These are phyloP conservation scores for Psilocybe cubensis DNA, from an alignment of 768 basidiomycete genomes.

Conservation along the genomic window DNA sequence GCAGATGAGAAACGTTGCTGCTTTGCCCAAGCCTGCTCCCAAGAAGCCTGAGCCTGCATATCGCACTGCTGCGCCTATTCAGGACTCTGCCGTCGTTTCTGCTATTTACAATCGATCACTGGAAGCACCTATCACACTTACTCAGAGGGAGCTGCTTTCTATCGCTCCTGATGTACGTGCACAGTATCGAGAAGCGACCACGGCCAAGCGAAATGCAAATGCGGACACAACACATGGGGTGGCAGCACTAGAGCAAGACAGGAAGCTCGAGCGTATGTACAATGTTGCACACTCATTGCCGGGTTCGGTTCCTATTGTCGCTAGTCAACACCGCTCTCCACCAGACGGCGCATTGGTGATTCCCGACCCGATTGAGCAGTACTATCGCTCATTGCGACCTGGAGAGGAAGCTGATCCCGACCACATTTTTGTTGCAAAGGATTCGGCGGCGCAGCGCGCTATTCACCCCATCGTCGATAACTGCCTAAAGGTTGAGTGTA, in stretches of 20 bases:
- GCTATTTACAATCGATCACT: slow-evolving; percentile 18
- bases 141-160: slow-evolving; percentile 20
- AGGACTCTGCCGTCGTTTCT: slow-evolving; percentile 15
- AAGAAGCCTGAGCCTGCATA: slow-evolving; percentile 18
- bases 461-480: slow-evolving; percentile 24
- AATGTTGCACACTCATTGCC: too few species aligned
- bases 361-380: slow-evolving; percentile 5
- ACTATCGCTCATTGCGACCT: slow-evolving; percentile 15
- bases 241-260: not conserved
- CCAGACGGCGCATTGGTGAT: slow-evolving; percentile 5
- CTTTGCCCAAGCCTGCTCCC: slow-evolving; percentile 4
- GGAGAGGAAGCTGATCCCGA: slow-evolving; percentile 8
- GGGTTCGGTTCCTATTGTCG: not conserved
- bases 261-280: not conserved
- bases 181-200: slow-evolving; percentile 18
- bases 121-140: slow-evolving; percentile 21
- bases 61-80: slow-evolving; percentile 19
- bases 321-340: slow-evolving; percentile 3
- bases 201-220: slow-evolving; percentile 9
- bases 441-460: slow-evolving; percentile 21
- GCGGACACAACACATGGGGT: not conserved
- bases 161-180: slow-evolving; percentile 22
- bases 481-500: slow-evolving; percentile 18
- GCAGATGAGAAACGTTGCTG: slow-evolving; percentile 12
- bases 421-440: slow-evolving; percentile 22